Conservation (phyloP, 2,329 filamentous ascomycete species). For the Trichoderma asperellum region DNA sequence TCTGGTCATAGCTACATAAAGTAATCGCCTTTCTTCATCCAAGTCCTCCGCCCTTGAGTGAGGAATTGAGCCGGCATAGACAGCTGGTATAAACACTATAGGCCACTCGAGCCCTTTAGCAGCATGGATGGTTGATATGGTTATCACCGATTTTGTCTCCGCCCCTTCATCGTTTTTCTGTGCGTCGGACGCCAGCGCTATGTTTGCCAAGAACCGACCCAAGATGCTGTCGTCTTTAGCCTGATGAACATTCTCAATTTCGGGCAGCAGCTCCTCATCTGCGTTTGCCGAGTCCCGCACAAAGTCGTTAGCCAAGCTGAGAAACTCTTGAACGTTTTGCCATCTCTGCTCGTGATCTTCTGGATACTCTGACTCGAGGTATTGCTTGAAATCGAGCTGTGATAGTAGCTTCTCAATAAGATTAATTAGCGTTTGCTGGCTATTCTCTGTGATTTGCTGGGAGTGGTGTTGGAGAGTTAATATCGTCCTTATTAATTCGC, state of each 20-base stretch:
- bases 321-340: conserved; percentile 89
- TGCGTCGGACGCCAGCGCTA: conserved; percentile 80
- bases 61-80: conserved; percentile 88
- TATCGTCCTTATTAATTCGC: conserved; percentile 53
- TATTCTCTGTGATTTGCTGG: conserved; percentile 36
- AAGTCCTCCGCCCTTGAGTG: conserved; percentile 83
- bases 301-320: conserved; percentile 77
- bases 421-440: conserved; percentile 47
- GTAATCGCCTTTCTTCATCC: conserved; percentile 82
- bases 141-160: conserved; percentile 67
- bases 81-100: conserved; percentile 87
- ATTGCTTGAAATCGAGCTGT: conserved; percentile 73
- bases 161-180: conserved; percentile 65
- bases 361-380: conserved; percentile 70
- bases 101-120: conserved; percentile 98
- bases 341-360: conserved; percentile 79
- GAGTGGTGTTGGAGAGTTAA: conserved; percentile 39
- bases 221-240: conserved; percentile 65
- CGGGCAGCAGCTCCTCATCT: conserved; percentile 62
- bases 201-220: conserved; percentile 83
- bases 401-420: conserved; percentile 59
- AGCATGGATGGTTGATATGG: conserved; percentile 94
- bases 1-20: conserved; percentile 97
- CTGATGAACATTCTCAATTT: conserved; percentile 73
- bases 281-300: conserved; percentile 47